phyloP scores from a whole-genome alignment of 208 protist species.

The Wallacemonas collosoma region DNA sequence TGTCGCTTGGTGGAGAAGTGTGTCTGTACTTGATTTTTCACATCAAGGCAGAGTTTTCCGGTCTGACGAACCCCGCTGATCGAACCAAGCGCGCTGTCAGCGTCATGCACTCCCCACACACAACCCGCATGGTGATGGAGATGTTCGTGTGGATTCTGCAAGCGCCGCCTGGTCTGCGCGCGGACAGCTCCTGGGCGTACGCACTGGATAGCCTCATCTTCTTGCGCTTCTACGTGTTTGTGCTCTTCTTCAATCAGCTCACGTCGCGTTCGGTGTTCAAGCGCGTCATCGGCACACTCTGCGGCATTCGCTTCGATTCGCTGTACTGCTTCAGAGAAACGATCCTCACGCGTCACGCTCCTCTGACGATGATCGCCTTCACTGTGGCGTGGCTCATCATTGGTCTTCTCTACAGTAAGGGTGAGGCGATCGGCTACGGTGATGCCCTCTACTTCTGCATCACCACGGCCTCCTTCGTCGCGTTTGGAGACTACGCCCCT shows the following conservation, averaged over 20 bases:
- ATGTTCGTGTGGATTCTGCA: slow-evolving; percentile 77
- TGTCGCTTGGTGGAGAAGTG: slow-evolving; percentile 52
- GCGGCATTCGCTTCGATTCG: slow-evolving; percentile 45
- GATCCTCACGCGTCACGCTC: slow-evolving; percentile 31
- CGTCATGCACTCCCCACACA: slow-evolving; percentile 60
- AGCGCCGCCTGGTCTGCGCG: slow-evolving; percentile 42
- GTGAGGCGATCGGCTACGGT: slow-evolving; percentile 37
- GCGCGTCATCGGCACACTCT: slow-evolving; percentile 49
- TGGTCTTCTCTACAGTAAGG: slow-evolving; percentile 50
- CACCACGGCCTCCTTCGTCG: slow-evolving; percentile 50
- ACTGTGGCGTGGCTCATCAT: slow-evolving; percentile 34
- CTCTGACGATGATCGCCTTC: slow-evolving; percentile 28
- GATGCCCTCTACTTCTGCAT: slow-evolving; percentile 65
- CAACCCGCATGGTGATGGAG: slow-evolving; percentile 41
- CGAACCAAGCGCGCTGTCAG: slow-evolving; percentile 22
- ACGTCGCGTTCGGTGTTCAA: slow-evolving; percentile 41
- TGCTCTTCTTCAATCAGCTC: slow-evolving; percentile 50
- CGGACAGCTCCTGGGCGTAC: slow-evolving; percentile 25
- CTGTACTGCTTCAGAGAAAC: slow-evolving; percentile 39
- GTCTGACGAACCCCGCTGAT: slow-evolving; percentile 44
- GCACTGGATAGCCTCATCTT: slow-evolving; percentile 58
- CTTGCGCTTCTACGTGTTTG: slow-evolving; percentile 69
- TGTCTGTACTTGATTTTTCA: slow-evolving; percentile 54
- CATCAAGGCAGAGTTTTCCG: slow-evolving; percentile 58
- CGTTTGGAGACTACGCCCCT: slow-evolving; percentile 55